Evolutionary conservation across 148 eudicot species (phyloP).

Genomic region (Suaeda aralocaspica): DNA sequence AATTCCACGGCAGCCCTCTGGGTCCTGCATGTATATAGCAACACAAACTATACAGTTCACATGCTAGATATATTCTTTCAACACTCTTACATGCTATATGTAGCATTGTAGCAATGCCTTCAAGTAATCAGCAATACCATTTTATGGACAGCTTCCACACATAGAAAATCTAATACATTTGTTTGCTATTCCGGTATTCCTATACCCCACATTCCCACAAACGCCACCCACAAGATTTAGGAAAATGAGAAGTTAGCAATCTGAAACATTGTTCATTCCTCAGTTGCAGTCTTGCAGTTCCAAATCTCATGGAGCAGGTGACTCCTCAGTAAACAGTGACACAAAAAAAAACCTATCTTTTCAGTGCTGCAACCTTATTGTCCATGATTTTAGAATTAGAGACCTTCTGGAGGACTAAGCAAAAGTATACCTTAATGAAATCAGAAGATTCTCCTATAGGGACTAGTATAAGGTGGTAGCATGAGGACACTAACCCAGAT

Average conservation of each 20-base stretch:
- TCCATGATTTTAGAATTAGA: no score
- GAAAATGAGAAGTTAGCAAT: background rate
- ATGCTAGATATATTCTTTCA: background rate
- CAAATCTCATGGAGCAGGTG: background rate
- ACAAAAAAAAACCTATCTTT: no score
- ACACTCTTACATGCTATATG: background rate
- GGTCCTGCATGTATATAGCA: constrained; percentile 41
- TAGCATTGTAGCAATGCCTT: background rate
- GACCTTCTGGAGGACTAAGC: no score
- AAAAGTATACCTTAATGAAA: background rate
- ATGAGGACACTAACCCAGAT: background rate
- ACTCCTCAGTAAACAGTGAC: no score
- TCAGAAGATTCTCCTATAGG: background rate
- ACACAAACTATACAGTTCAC: background rate
- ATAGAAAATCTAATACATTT: no score
- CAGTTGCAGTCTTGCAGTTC: no score
- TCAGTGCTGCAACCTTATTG: no score
- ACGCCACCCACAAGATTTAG: background rate
- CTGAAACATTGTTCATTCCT: no score
- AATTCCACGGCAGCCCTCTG: constrained; percentile 85
- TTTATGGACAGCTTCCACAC: background rate
- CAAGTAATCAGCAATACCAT: background rate
- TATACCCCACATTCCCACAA: no score
- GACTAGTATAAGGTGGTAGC: background rate
- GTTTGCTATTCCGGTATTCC: no score